Conservation (phyloP, 129 eudicot genomes). For the Flaveria brownii region DNA sequence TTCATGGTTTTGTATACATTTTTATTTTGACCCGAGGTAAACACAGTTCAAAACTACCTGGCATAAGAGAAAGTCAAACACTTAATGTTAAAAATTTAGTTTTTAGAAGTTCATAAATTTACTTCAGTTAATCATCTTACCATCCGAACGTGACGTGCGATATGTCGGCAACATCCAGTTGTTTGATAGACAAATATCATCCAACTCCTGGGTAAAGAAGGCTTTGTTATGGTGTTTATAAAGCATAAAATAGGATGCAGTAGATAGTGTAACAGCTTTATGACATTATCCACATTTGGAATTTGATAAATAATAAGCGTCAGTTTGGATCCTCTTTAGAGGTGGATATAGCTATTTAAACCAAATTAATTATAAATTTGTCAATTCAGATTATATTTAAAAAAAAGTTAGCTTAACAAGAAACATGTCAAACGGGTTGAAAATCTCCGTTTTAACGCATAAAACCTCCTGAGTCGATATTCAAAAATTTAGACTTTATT, state of each 20-base stretch:
- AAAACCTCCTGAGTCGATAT: conserved; percentile 1
- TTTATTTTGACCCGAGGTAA: not conserved
- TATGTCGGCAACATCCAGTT: conserved; percentile 54
- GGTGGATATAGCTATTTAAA: not conserved
- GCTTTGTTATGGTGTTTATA: conserved; percentile 10
- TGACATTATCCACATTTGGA: not conserved
- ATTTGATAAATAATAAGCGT: not conserved
- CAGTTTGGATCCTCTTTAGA: not conserved
- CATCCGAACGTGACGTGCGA: conserved; percentile 38
- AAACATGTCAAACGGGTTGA: conserved; percentile 1
- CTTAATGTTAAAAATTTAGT: too few species aligned
- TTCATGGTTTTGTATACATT: not conserved
- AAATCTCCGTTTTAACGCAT: not conserved
- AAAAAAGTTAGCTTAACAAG: not conserved
- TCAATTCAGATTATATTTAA: not conserved
- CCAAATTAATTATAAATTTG: not conserved
- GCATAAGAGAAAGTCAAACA: not conserved
- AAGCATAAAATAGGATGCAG: conserved; percentile 6
- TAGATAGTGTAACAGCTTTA: not conserved
- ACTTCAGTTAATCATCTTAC: conserved; percentile 27
- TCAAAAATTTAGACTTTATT: not conserved
- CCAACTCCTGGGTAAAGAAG: conserved; percentile 48
- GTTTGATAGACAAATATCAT: conserved; percentile 52
- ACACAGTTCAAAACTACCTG: not conserved
- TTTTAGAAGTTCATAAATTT: not conserved